Evolutionary conservation across 2,329 filamentous ascomycete species (phyloP), one percentile per base, ranked within the genome.

Genomic region (Sphaerulina musiva): DNA sequence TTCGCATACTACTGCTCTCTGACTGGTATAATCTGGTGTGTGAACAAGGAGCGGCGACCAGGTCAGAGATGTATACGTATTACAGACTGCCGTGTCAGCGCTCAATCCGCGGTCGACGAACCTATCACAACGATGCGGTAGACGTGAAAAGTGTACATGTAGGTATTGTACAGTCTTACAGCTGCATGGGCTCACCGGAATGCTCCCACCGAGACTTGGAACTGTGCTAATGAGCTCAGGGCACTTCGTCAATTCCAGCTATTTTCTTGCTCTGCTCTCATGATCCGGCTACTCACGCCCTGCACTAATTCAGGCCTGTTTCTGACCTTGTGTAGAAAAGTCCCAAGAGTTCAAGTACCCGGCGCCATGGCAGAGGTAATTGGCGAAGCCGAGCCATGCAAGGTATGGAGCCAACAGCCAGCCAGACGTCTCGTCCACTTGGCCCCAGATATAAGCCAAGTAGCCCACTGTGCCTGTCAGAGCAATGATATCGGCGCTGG

Each of bases 321-420:
- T 59, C n/a, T 51, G 49, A n/a, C 44, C 46, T 59, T 45, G 17
- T 34, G 32, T 17, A 53, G 48, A 40, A 58, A 46, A 14, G 43
- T 42, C 40, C 55, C 55, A 46, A 56, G 47, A 31, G 48, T 51
- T 51, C 38, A 74, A 59, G 54, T 74, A 72, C 5, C 72, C 72
- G 47, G 61, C 63, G 17, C 70, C 72, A 46, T 64, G 82, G 64
- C 57, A 59, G 49, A 97, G 75, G 68, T 96, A 97, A 0, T 87
- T 89, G 32, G 90, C 91, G 68, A 95, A 96, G 50, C 83, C 76
- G 63, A 96, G 73, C 92, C 92, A 97, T 12, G 76, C 87, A 26
- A 95, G 73, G 68, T 96, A 97, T 0, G 91, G 92, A 23, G 81
- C 80, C 71, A 95, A 78, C 60, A 83, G 77, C 81, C 82, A 91